Evolutionary conservation across 2,329 filamentous ascomycete genomes (phyloP), one percentile per base, ranked within the genome.

Genomic region (Lachnellula suecica): DNA sequence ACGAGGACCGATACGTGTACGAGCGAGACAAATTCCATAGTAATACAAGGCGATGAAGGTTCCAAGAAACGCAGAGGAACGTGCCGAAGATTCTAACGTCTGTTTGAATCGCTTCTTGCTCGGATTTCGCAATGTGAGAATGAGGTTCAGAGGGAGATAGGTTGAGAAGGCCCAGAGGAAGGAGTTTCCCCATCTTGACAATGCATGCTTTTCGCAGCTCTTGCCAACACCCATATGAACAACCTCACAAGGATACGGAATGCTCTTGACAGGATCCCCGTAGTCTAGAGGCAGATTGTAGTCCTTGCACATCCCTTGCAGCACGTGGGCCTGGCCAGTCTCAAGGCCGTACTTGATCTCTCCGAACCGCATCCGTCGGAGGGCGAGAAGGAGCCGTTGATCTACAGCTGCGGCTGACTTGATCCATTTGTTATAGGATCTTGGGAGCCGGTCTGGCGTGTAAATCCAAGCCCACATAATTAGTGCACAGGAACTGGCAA

Each of bases 401-500:
- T 96, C 91, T 19, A 94, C 83, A 41, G 85, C 79, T 3, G 91
- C 90, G 3, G 87, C 88, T 20, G 85, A 84, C 37, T 79, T 82
- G 61, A 96, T 94, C 90, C 91, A 95, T 66, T 84, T 86, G 63
- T 84, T 86, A 72, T 95, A 95, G 37, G 85, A 79, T 24, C 74
- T 77, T 2, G 91, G 91, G 1, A 96, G 78, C 19, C 82, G 78
- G 31, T 82, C 76, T 0, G 90, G 89, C 9, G 76, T 69, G 72
- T 93, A 96, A 67, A 95, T 86, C 88, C 89, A 96, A 17, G 89
- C 81, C 87, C 89, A 93, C 91, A 95, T 96, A 60, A 95, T 85
- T 34, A 89, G 72, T 20, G 85, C 87, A 35, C 82, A 84, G 19
- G 88, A 91, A 29, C 79, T 69, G 41, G 87, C 83, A 68, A 96